These are phyloP conservation scores for Populus davidiana DNA, from an alignment of 345 rosid species.

Conservation along the genomic window DNA sequence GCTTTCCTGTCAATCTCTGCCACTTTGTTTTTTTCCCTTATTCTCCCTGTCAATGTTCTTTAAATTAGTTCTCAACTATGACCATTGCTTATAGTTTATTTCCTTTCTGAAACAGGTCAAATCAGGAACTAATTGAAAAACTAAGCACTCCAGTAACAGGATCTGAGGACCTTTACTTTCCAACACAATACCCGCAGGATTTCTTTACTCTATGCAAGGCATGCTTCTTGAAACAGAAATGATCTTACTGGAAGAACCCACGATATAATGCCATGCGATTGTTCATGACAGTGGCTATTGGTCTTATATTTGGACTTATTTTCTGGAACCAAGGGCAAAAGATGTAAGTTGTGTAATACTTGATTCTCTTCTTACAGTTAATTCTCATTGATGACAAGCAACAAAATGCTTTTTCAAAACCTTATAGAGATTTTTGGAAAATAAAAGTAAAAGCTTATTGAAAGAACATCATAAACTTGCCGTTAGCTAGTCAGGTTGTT, in stretches of 20 bases:
- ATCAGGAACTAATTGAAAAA: constrained; percentile 16
- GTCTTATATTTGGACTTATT: constrained; percentile 21
- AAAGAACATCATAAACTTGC: no score
- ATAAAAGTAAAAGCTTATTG: not conserved
- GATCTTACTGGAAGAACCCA: constrained; percentile 24
- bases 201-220: constrained; percentile 16
- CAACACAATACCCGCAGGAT: constrained; percentile 13
- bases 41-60: no score
- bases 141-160: constrained; percentile 19
- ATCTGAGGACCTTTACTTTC: constrained; percentile 21
- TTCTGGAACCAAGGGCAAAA: constrained; percentile 23
- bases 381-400: not conserved
- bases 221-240: constrained; percentile 24
- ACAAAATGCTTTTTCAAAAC: not conserved
- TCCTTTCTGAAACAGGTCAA: constrained; percentile 4
- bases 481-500: not conserved
- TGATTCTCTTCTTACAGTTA: not conserved
- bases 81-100: not conserved
- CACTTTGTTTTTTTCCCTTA: not conserved
- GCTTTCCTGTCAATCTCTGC: not conserved
- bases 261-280: constrained; percentile 13
- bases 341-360: constrained; percentile 8
- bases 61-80: not conserved
- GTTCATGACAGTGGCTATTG: constrained; percentile 14
- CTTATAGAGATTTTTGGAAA: not conserved